phyloP scores from a whole-genome alignment of 805 yeast genomes.

The Clavispora santaluciae region DNA sequence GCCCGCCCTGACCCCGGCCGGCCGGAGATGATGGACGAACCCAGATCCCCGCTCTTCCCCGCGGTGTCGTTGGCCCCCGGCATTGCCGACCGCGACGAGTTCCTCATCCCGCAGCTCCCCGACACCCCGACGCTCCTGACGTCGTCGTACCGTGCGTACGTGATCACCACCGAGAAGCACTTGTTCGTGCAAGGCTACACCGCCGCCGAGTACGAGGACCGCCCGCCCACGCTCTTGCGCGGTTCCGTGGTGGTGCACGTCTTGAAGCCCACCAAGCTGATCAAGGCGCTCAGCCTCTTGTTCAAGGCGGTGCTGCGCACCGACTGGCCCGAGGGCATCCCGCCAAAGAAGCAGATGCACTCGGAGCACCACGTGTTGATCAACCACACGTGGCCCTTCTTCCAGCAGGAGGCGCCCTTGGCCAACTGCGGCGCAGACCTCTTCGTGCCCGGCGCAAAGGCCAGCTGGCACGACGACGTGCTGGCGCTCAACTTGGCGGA shows the following conservation, averaged over 20 bases:
- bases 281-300: constrained; percentile 56
- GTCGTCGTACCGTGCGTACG: constrained; percentile 61
- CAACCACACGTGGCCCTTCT: constrained; percentile 90
- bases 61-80: constrained; percentile 15
- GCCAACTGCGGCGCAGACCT: constrained; percentile 46
- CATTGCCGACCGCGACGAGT: constrained; percentile 3
- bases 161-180: constrained; percentile 75
- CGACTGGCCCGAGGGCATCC: constrained; percentile 98
- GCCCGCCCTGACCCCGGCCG: not conserved
- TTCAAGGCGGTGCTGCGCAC: constrained; percentile 72
- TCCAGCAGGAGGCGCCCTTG: constrained; percentile 26
- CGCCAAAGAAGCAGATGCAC: constrained; percentile 72
- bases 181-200: constrained; percentile 81
- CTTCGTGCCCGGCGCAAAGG: constrained; percentile 15
- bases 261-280: constrained; percentile 57
- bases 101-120: constrained; percentile 44
- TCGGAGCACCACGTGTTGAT: constrained; percentile 62
- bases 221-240: constrained; percentile 76
- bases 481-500: constrained; percentile 28
- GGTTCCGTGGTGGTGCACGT: constrained; percentile 74
- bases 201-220: constrained; percentile 51
- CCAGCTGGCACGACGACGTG: constrained; percentile 22
- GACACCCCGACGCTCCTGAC: constrained; percentile 56
- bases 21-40: not conserved
- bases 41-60: constrained; percentile 22